Base-by-base conservation (phyloP, 2,329 filamentous ascomycete genomes). In the Aphanoascus verrucosus region DNA sequence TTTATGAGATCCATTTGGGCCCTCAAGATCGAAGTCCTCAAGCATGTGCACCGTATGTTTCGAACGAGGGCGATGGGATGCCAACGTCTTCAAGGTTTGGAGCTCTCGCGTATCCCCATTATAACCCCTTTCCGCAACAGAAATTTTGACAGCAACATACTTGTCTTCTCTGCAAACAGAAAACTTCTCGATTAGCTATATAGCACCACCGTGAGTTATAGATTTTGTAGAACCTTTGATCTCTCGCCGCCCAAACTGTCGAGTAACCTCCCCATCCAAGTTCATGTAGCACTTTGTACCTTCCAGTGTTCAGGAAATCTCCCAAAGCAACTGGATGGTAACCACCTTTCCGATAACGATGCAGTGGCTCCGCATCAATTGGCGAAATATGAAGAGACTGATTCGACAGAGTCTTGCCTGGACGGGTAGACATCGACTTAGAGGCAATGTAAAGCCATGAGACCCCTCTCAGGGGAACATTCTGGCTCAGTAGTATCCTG, bases 1-100 rank as follows among this genome's bases (percentile, higher is more conserved):
- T n/a, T 64, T 58, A 56, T 77, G 73, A 2, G 34, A 62, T 11
- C 73, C 72, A 60, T 76, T 77, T 6, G 72, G 72, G 7, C 74
- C 72, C 1, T 58, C 42, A 43, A 71, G 49, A 12, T 67, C 38
- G 40, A 75, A 75, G 17, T 62, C 31, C 56, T 72, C 67, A 19
- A 69, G 54, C 28, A 73, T 37, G 20, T 57, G 62, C 41, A 71
- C 65, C 9, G 72, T 35, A 62, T 74, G 58, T 40, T 35, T 19
- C 56, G 56, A 50, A 62, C 42, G 5, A 38, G 51, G 35, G 59
- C 40, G 23, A 28, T 28, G 23, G 7, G 23, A 28, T 28, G 23
- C 23, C 23, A 28, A 28, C 23, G 3, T 7, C 23, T 7, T 28
- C 23, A 28, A 4, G 23, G 23, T 28, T 28, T 28, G 48, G 12